A percentile compares a stretch with the other conserved stretches of the same genome.
Conservation (phyloP, 2,329 filamentous ascomycete genomes). For the Apiospora phragmitis region DNA sequence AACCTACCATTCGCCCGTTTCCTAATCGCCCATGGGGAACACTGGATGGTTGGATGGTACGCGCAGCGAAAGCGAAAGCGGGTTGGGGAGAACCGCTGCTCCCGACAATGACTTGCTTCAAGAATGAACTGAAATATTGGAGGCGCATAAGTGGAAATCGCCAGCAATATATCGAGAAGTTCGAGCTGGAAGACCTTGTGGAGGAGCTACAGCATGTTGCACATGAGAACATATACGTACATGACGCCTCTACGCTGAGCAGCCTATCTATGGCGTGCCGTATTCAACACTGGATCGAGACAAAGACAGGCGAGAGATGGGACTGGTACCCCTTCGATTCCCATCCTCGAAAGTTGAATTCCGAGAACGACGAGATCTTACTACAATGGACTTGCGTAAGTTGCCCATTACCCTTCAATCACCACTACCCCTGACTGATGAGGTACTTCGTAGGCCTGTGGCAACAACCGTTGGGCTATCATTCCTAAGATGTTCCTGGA, state of each 20-base stretch:
- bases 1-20: too few relatives aligned
- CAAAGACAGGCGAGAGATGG: not conserved
- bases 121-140: not conserved
- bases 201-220: not conserved
- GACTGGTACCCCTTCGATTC: not conserved
- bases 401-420: not conserved
- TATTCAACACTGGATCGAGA: not conserved
- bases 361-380: not conserved
- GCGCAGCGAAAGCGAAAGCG: too few relatives aligned
- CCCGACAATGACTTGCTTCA: not conserved
- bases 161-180: not conserved
- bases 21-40: too few relatives aligned
- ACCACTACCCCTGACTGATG: not conserved
- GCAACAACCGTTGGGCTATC: not conserved
- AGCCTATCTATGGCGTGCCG: not conserved
- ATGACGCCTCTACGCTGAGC: not conserved
- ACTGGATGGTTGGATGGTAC: too few relatives aligned
- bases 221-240: not conserved
- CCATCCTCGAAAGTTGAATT: not conserved
- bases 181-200: not conserved
- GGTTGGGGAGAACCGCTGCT: too few relatives aligned
- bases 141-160: not conserved
- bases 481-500: not conserved
- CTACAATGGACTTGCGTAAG: not conserved
- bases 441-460: not conserved